A percentile compares a stretch with the other conserved stretches of the same genome.
phyloP scores from a whole-genome alignment of 345 rosid species.

The Salix arbutifolia region DNA sequence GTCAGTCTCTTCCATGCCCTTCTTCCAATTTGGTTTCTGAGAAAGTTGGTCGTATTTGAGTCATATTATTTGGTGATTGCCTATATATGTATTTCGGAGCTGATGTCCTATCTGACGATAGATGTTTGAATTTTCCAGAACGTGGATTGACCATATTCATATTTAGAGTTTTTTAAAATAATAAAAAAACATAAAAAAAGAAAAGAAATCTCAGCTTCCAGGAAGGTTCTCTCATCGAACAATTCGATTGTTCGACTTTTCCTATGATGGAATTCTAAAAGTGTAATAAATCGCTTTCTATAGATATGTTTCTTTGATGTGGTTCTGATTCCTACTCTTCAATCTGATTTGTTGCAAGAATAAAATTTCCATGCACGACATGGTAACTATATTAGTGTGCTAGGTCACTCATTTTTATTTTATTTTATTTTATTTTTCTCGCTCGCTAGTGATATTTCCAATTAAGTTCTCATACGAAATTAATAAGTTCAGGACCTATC shows the following conservation, averaged over 20 bases:
- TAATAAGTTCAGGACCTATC: no score
- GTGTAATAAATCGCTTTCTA: background rate
- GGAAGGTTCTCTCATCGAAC: background rate
- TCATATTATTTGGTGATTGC: background rate
- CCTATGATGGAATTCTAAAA: background rate
- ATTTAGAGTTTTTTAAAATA: background rate
- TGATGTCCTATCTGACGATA: background rate
- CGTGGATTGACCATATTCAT: background rate
- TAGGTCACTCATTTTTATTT: background rate
- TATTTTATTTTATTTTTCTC: no score
- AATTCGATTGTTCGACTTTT: background rate
- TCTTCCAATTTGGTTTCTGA: background rate
- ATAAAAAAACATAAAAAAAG: no score
- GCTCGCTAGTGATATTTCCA: no score
- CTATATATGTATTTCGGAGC: background rate
- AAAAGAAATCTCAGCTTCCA: background rate
- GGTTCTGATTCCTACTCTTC: background rate
- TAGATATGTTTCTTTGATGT: no score
- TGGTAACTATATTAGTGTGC: background rate
- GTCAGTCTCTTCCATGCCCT: constrained; percentile 1
- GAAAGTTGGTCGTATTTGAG: background rate
- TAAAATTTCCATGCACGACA: background rate
- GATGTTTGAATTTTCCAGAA: background rate
- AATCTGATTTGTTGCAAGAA: background rate
- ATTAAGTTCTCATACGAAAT: no score